Conservation (phyloP, 805 yeast species). For the Maudiozyma bulderi region DNA sequence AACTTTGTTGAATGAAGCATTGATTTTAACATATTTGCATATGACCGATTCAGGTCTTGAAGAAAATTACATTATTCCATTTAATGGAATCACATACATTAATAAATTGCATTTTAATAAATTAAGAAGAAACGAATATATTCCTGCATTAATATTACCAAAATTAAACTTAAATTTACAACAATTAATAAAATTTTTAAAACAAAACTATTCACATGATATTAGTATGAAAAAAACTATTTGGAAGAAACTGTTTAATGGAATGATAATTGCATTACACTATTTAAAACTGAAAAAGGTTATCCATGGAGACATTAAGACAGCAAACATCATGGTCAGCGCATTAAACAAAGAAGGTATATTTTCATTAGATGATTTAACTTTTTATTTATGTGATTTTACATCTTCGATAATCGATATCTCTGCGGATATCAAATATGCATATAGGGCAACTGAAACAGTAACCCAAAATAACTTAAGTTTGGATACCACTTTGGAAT, state of each 20-base stretch:
- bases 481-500: slow-evolving; percentile 14
- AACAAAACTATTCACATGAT: not conserved
- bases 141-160: slow-evolving; percentile 11
- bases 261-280: slow-evolving; percentile 6
- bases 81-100: slow-evolving; percentile 3
- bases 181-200: slow-evolving; percentile 5
- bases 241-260: slow-evolving; percentile 10
- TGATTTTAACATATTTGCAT: slow-evolving; percentile 5
- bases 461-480: not conserved
- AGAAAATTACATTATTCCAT: slow-evolving; percentile 1
- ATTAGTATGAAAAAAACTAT: not conserved
- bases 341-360: not conserved
- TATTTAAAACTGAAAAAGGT: slow-evolving; percentile 6
- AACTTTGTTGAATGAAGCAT: slow-evolving; percentile 9
- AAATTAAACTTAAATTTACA: slow-evolving; percentile 7
- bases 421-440: not conserved
- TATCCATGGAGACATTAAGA: slow-evolving; percentile 17
- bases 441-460: not conserved
- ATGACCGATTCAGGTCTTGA: not conserved
- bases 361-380: not conserved
- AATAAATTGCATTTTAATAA: slow-evolving; percentile 4
- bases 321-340: slow-evolving; percentile 12
- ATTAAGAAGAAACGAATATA: slow-evolving; percentile 2
- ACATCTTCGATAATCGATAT: slow-evolving; percentile 8
- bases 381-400: slow-evolving; percentile 14